Percentiles rank a stretch among this genome's conserved stretches.
These are phyloP conservation scores for Mucor velutinosus DNA, from an alignment of 371 early-diverging fungal genomes.

Conservation along the genomic window DNA sequence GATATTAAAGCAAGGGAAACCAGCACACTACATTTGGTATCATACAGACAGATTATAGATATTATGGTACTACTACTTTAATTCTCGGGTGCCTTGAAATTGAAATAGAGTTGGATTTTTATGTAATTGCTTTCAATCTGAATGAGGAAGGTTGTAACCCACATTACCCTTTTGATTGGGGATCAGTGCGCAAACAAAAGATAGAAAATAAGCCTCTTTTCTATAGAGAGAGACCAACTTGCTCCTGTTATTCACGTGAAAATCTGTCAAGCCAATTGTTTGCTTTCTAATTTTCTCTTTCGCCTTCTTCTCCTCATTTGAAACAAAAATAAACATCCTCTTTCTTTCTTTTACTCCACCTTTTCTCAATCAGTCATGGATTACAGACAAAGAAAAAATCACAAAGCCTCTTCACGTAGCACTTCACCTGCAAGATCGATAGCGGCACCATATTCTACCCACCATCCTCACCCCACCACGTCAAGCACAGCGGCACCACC, in stretches of 20 bases:
- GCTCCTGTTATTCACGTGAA: not conserved
- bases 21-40: not conserved
- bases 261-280: constrained; percentile 1
- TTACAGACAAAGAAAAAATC: constrained; percentile 8
- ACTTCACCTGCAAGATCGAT: constrained; percentile 25
- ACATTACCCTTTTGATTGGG: not conserved
- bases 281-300: not conserved
- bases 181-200: not conserved
- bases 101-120: not conserved
- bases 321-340: not conserved
- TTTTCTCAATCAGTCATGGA: not conserved
- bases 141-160: not conserved
- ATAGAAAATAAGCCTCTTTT: not conserved
- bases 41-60: not conserved
- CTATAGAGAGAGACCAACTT: not conserved
- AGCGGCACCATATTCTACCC: constrained; percentile 24
- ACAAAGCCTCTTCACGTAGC: constrained; percentile 21
- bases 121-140: not conserved
- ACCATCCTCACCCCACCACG: constrained; percentile 10
- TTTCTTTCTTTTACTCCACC: not conserved
- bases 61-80: not conserved
- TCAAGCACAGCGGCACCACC: not conserved
- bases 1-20: not conserved
- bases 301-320: not conserved
- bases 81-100: not conserved